Conservation (phyloP, 768 basidiomycete species). For the Rhizopogon rudus region DNA sequence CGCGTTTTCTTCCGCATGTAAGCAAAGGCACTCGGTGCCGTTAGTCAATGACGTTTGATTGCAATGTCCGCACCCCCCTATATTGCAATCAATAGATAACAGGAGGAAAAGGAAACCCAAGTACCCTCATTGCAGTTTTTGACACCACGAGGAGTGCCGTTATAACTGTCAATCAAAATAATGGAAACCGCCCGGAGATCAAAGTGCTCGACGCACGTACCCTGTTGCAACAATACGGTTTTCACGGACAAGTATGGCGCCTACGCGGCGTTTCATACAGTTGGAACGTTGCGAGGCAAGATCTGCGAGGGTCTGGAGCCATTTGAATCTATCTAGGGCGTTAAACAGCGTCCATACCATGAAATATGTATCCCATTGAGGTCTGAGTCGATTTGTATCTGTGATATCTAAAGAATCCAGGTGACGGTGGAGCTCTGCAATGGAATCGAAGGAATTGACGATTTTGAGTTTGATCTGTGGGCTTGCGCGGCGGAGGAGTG, state of each 20-base stretch:
- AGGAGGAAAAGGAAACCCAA: background rate
- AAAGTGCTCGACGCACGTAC: constrained; percentile 31
- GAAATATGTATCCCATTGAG: constrained; percentile 95
- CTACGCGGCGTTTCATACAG: constrained; percentile 96
- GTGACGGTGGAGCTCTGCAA: constrained; percentile 52
- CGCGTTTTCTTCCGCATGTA: constrained; percentile 98
- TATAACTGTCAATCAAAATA: constrained; percentile 55
- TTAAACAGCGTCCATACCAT: constrained; percentile 54
- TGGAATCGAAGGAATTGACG: constrained; percentile 54
- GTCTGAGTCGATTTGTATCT: constrained; percentile 72
- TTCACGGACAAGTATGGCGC: constrained; percentile 86
- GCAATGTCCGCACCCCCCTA: constrained; percentile 87
- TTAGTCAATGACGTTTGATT: constrained; percentile 45
- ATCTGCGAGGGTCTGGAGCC: constrained; percentile 72
- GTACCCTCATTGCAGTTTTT: constrained; percentile 65
- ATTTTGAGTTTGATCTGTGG: constrained; percentile 58
- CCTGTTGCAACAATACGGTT: constrained; percentile 77
- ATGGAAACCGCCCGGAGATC: background rate
- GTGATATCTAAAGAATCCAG: constrained; percentile 66
- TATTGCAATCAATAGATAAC: constrained; percentile 50
- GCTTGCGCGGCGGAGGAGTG: background rate
- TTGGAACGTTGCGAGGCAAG: constrained; percentile 88
- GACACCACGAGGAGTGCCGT: constrained; percentile 91
- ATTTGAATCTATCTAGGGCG: constrained; percentile 5
- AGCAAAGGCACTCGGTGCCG: constrained; percentile 80